These are phyloP conservation scores for Alternaria viburni DNA, from an alignment of 2,329 filamentous ascomycete genomes.

Conservation along the genomic window DNA sequence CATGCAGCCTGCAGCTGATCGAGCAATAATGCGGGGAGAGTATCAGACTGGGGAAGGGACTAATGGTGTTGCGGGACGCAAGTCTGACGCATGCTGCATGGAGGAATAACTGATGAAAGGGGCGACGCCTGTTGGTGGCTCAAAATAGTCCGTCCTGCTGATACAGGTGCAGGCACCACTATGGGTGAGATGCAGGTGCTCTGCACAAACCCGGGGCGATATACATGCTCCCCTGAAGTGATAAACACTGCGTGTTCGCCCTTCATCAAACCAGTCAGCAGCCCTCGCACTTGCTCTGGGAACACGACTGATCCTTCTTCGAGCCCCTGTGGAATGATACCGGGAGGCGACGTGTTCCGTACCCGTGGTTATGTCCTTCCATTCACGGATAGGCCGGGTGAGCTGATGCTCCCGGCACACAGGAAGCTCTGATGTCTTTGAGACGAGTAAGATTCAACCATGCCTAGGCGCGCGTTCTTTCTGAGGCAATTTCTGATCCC, in stretches of 20 bases:
- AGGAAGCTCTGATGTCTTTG: background rate
- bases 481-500: background rate
- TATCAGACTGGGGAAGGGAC: constrained; percentile 12
- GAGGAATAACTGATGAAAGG: background rate
- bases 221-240: constrained; percentile 2
- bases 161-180: constrained; percentile 5
- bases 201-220: constrained; percentile 2
- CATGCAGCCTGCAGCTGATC: constrained; percentile 22
- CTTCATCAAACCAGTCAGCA: background rate
- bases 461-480: background rate
- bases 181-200: constrained; percentile 10
- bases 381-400: background rate
- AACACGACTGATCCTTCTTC: background rate
- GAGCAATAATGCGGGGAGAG: constrained; percentile 16
- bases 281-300: background rate
- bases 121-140: background rate
- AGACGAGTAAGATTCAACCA: background rate
- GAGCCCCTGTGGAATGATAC: background rate
- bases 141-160: constrained; percentile 7
- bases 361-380: background rate
- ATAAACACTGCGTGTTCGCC: constrained; percentile 1
- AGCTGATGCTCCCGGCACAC: background rate
- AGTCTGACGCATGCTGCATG: constrained; percentile 1
- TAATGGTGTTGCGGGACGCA: constrained; percentile 4
- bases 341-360: background rate